Base-by-base conservation (phyloP, 176 grass and related monocot genomes). In the Carex littledalei region DNA sequence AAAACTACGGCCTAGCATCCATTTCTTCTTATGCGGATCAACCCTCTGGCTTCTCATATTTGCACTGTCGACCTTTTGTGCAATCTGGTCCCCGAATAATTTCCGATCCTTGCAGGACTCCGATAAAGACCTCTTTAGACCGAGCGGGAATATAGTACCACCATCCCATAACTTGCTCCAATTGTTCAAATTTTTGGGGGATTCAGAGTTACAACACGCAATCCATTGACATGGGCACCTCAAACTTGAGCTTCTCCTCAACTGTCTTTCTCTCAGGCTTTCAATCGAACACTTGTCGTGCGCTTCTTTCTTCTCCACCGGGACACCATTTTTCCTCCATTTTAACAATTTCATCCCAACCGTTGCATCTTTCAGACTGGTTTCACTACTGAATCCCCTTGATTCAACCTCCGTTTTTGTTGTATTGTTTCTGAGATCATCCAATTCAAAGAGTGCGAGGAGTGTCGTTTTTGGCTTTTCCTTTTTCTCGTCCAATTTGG, bases 191-290 rank as follows among this genome's bases (percentile, higher is more conserved):
- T 52, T 67, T 18, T n/a, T 83, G 26, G 21, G 50, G 37, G 81
- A 83, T 0, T 67, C 63, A 83, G 43, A 68, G 24, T 83, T 83
- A 68, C 81, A 83, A 22, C 81, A 83, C 45, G 63, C 34, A 49
- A 83, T 83, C 81, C 81, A 83, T 83, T 83, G 62, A 35, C 81
- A 83, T 4, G 81, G 43, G 41, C 81, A 67, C 60, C 81, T 67
- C 81, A 68, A 83, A 68, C 81, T 83, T 29, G 81, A 83, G 43
- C 81, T 83, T 83, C 81, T 83, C 41, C 26, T 83, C 21, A 83
- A 32, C 34, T 67, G 81, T 2, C 17, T 67, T 68, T 83, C 81
- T 18, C 5, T 68, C 5, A 41, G 81, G 62, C 62, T n/a, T 83
- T 83, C 81, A 12, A 54, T 67, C 20, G 62, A 54, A 34, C 61